phyloP scores from a whole-genome alignment of 352 stramenopile species.

The Phytopythium chamaehyphon region DNA sequence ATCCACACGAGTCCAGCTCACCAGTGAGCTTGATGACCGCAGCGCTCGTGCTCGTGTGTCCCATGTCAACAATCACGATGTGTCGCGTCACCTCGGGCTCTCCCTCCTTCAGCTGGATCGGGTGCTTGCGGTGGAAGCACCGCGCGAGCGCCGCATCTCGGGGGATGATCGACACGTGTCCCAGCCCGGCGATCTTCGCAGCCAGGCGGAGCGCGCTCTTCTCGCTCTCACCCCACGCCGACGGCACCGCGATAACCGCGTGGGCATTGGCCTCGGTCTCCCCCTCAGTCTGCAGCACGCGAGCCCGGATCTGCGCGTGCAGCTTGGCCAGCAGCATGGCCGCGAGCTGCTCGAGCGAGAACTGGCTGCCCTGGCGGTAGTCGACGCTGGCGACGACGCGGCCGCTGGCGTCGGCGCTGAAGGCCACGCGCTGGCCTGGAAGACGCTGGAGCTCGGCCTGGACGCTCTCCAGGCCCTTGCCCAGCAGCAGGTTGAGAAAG shows the following conservation, averaged over 20 bases:
- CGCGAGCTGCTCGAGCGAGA: slow-evolving; percentile 69
- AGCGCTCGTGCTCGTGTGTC: slow-evolving; percentile 72
- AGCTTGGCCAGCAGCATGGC: slow-evolving; percentile 82
- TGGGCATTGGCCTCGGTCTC: slow-evolving; percentile 26
- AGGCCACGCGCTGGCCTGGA: slow-evolving; percentile 45
- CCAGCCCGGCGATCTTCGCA: slow-evolving; percentile 59
- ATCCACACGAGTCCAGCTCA: slow-evolving; percentile 4
- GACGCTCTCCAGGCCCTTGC: slow-evolving; percentile 46
- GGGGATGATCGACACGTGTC: slow-evolving; percentile 41
- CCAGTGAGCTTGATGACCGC: slow-evolving; percentile 66
- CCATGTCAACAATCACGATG: slow-evolving; percentile 89
- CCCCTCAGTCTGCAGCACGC: slow-evolving; percentile 26
- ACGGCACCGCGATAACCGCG: slow-evolving; percentile 64
- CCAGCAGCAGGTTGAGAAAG: slow-evolving; percentile 61
- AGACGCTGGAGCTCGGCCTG: slow-evolving; percentile 32
- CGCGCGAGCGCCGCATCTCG: slow-evolving; percentile 55
- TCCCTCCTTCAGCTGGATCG: slow-evolving; percentile 28
- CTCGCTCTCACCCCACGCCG: slow-evolving; percentile 50
- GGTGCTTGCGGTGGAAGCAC: slow-evolving; percentile 85
- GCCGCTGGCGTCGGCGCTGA: slow-evolving; percentile 22
- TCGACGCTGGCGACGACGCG: slow-evolving; percentile 55
- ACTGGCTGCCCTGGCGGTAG: slow-evolving; percentile 45
- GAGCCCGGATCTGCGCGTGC: slow-evolving; percentile 55
- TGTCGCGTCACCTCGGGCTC: slow-evolving; percentile 24
- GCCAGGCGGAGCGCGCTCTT: slow-evolving; percentile 42